Evolutionary conservation across 176 grass and related monocot genomes (phyloP).

Genomic region (Cocos nucifera): DNA sequence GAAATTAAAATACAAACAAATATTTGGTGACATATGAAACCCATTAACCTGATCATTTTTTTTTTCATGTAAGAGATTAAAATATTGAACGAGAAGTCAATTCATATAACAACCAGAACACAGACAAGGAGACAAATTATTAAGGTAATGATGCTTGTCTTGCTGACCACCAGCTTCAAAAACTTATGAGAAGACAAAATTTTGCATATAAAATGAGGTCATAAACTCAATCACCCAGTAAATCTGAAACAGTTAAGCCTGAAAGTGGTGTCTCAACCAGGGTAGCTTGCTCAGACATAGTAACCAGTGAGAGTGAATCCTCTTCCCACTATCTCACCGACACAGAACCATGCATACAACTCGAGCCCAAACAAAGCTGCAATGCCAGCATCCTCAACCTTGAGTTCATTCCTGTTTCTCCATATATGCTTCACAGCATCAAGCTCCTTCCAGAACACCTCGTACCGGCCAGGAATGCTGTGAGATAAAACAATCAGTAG

Average conservation of each 20-base stretch:
- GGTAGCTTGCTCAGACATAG: slow-evolving; percentile 44
- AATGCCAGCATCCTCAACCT: slow-evolving; percentile 72
- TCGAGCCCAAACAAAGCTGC: slow-evolving; percentile 66
- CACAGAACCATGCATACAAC: slow-evolving; percentile 73
- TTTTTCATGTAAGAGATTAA: too few relatives aligned
- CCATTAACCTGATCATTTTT: too few relatives aligned
- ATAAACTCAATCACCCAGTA: not conserved
- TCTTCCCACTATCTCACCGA: slow-evolving; percentile 74
- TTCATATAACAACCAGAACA: not conserved
- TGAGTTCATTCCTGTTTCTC: slow-evolving; percentile 72
- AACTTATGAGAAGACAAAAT: slow-evolving; percentile 43
- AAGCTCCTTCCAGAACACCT: slow-evolving; percentile 83
- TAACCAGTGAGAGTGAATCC: slow-evolving; percentile 84
- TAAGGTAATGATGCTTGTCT: slow-evolving; percentile 47
- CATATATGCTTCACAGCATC: slow-evolving; percentile 63
- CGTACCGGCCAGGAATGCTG: slow-evolving; percentile 78
- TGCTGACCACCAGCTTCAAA: slow-evolving; percentile 41
- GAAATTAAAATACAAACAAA: too few relatives aligned
- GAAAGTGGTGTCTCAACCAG: not conserved
- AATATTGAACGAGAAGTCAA: too few relatives aligned
- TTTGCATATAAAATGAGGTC: slow-evolving; percentile 30
- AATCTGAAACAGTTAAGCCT: too few relatives aligned
- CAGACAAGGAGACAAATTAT: slow-evolving; percentile 53
- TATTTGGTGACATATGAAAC: too few relatives aligned
- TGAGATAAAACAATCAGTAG: slow-evolving; percentile 5